Conservation (phyloP, 2,329 filamentous ascomycete genomes). For the Neonectria neomacrospora region DNA sequence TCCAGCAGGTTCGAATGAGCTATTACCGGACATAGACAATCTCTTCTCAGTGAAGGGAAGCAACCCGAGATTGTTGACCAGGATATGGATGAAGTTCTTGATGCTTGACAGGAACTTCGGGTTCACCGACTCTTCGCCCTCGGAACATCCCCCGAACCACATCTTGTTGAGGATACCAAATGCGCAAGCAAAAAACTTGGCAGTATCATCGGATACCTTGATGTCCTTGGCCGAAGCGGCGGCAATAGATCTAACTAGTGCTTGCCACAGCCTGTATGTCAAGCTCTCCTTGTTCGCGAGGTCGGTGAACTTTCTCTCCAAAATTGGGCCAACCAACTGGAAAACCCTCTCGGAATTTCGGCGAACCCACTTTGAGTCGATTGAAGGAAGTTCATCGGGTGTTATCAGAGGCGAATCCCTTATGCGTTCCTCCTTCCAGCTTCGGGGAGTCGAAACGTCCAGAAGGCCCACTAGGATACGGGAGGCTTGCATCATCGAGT, state of each 20-base stretch:
- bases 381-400: conserved; percentile 80
- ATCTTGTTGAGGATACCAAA: conserved; percentile 75
- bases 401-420: conserved; percentile 67
- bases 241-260: conserved; percentile 70
- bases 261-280: conserved; percentile 66
- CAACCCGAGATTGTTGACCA: conserved; percentile 64
- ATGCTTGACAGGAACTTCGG: conserved; percentile 66
- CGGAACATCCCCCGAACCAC: conserved; percentile 61
- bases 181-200: conserved; percentile 78
- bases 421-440: conserved; percentile 82
- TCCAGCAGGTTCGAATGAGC: conserved; percentile 69
- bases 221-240: conserved; percentile 85
- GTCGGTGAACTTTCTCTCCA: conserved; percentile 71
- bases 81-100: conserved; percentile 60
- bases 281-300: conserved; percentile 69
- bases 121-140: conserved; percentile 58
- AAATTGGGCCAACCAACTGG: conserved; percentile 66
- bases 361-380: conserved; percentile 90
- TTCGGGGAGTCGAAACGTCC: conserved; percentile 64
- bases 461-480: conserved; percentile 78
- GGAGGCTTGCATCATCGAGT: conserved; percentile 68
- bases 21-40: conserved; percentile 61
- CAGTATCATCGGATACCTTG: conserved; percentile 85
- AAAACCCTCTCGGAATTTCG: conserved; percentile 76
- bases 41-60: conserved; percentile 73